A percentile compares a stretch with the other conserved stretches of the same genome.
Evolutionary conservation across 1,284 basidiomycete species (phyloP).

Genomic region (Rhodotorula sp.): DNA sequence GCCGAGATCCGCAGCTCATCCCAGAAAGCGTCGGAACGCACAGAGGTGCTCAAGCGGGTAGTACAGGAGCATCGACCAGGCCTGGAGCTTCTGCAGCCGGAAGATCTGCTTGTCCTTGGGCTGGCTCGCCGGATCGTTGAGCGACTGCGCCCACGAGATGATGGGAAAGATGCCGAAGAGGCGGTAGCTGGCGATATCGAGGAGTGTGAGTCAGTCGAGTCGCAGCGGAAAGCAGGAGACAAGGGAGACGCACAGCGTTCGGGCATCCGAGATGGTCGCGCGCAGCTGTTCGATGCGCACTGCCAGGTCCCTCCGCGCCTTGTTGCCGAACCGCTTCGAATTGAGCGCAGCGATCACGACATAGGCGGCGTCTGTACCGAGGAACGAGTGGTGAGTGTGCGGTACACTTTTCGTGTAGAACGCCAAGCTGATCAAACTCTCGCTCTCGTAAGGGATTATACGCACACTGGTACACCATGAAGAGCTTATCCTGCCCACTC

Average conservation of each 20-base stretch:
- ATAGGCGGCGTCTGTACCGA: constrained; percentile 26
- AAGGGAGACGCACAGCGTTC: constrained; percentile 33
- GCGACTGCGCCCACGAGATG: constrained; percentile 41
- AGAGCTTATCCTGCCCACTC: constrained; percentile 40
- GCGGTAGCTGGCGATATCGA: constrained; percentile 19
- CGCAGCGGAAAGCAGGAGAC: background rate
- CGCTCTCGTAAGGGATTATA: background rate
- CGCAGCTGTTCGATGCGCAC: constrained; percentile 37
- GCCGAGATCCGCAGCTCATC: background rate
- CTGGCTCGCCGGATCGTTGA: constrained; percentile 37
- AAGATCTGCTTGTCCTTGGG: constrained; percentile 52
- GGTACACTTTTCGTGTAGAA: background rate
- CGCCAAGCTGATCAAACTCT: background rate
- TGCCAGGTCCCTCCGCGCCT: constrained; percentile 31
- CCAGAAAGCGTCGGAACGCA: constrained; percentile 1
- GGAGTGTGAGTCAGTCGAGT: too few species aligned
- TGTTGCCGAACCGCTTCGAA: constrained; percentile 28
- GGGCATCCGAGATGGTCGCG: constrained; percentile 37
- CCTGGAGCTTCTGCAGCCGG: constrained; percentile 70
- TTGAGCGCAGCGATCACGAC: constrained; percentile 21
- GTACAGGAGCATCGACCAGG: constrained; percentile 76
- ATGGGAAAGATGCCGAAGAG: constrained; percentile 44
- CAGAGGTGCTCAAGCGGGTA: constrained; percentile 75
- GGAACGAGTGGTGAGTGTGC: background rate
- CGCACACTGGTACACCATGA: constrained; percentile 41